Base-by-base conservation (phyloP, 1,284 basidiomycete genomes). In the Puccinia triticina region DNA sequence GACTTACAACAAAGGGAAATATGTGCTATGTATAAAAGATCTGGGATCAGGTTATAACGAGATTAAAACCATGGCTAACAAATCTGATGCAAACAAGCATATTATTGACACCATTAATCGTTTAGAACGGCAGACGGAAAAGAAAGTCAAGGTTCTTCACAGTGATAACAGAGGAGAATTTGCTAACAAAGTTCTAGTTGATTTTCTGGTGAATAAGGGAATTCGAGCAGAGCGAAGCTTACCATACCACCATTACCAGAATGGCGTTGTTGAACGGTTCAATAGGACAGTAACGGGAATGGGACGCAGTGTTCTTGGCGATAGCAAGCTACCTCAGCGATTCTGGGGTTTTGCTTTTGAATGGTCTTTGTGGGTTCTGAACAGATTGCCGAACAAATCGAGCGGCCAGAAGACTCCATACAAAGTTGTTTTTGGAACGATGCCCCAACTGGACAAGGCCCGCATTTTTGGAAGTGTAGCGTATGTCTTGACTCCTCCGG, bases 101-200 rank as follows among this genome's bases (percentile, higher is more conserved):
- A 34, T 32, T 11, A 29, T 32, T 21, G 50, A 50, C 12, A 29
- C n/a, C 11, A 50, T 48, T 16, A 34, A 4, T 10, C 2, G 55
- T 8, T 34, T 50, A 29, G 73, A 75, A 23, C 11, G 10, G 11
- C 34, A 53, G 26, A 75, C 40, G 32, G 34, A 55, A 2, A 2
- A 7, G 34, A 50, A 1, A 29, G 75, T 77, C 5, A 77, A 77
- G 48, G 43, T 77, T 34, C n/a, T 77, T 0, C 2, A 57, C 3
- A 59, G 34, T 37, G 57, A 77, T 12, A 64, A 64, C n/a, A 29
- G 75, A 12, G 57, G 75, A 10, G 55, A 77, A 37, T 77, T 61
- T 59, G 40, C 37, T 21, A 64, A 59, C 14, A 32, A 34, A 43
- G 57, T 29, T 11, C 16, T 76, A 4, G 21, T 4, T 37, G 40